Evolutionary conservation across 2,329 filamentous ascomycete species (phyloP).

Genomic region (Dothistroma pini): DNA sequence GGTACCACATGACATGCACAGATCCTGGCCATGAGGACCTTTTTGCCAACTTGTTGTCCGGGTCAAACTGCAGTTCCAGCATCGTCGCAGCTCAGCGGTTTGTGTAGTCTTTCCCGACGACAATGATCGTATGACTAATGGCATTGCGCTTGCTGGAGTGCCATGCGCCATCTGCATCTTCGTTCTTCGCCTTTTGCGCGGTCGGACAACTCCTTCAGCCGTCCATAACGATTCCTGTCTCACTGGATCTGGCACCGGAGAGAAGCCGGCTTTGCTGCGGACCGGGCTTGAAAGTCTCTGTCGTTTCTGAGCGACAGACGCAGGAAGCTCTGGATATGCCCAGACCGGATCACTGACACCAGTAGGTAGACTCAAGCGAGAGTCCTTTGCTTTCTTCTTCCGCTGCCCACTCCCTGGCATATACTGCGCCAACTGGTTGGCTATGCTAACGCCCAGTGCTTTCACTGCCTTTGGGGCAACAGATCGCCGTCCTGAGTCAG

Average conservation of each 20-base stretch:
- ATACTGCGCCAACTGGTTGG: conserved; percentile 33
- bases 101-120: conserved; percentile 6
- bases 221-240: conserved; percentile 23
- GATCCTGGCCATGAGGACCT: conserved; percentile 27
- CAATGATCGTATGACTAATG: neutral
- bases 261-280: conserved; percentile 5
- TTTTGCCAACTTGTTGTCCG: conserved; percentile 25
- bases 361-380: neutral
- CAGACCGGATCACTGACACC: conserved; percentile 24
- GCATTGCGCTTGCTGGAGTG: neutral
- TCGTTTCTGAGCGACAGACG: conserved; percentile 5
- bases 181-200: conserved; percentile 1
- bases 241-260: conserved; percentile 15
- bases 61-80: conserved; percentile 29
- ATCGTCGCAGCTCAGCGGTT: conserved; percentile 17
- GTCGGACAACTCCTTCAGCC: conserved; percentile 5
- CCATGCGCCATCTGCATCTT: neutral
- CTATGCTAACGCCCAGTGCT: conserved; percentile 35
- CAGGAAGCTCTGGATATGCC: conserved; percentile 27
- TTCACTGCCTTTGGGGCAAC: conserved; percentile 30
- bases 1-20: conserved; percentile 32
- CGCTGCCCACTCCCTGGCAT: conserved; percentile 22
- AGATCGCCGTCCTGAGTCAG: conserved; percentile 12
- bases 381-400: conserved; percentile 11
- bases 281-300: conserved; percentile 16